Evolutionary conservation across 371 early-diverging fungal genomes (phyloP).

Genomic region (Rhizomucor pusillus): DNA sequence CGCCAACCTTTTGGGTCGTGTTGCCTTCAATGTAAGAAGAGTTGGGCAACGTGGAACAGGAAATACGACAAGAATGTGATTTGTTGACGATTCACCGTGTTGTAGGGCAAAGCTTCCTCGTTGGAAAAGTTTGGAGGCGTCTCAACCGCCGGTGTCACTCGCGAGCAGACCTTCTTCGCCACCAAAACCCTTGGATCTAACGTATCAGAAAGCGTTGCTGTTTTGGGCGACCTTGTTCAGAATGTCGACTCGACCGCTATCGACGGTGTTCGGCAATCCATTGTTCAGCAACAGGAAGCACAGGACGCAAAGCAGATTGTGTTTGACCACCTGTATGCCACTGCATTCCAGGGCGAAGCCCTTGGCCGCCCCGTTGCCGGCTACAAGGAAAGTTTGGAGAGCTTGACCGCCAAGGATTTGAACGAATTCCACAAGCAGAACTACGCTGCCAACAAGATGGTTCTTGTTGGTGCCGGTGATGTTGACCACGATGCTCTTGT

Average conservation of each 20-base stretch:
- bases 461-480: slow-evolving; percentile 88
- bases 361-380: slow-evolving; percentile 92
- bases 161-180: slow-evolving; percentile 93
- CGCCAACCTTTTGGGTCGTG: slow-evolving; percentile 94
- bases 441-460: slow-evolving; percentile 92
- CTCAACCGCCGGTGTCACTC: slow-evolving; percentile 89
- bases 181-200: slow-evolving; percentile 82
- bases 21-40: slow-evolving; percentile 86
- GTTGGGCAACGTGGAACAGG: no score
- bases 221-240: slow-evolving; percentile 87
- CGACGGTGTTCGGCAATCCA: slow-evolving; percentile 83
- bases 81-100: neutral
- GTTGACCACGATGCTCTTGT: slow-evolving; percentile 90
- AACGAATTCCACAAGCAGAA: slow-evolving; percentile 75
- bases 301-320: slow-evolving; percentile 87
- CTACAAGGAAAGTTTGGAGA: slow-evolving; percentile 78
- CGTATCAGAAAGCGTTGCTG: slow-evolving; percentile 73
- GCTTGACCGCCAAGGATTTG: slow-evolving; percentile 77
- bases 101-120: slow-evolving; percentile 18
- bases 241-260: slow-evolving; percentile 77
- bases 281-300: slow-evolving; percentile 86
- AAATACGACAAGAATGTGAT: no score
- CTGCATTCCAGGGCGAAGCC: slow-evolving; percentile 86
- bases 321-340: slow-evolving; percentile 87
- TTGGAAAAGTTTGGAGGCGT: slow-evolving; percentile 91